Percentiles rank a stretch among this genome's conserved stretches.
Evolutionary conservation across 331 rosid species (phyloP).

Genomic region (Phaseolus coccineus): DNA sequence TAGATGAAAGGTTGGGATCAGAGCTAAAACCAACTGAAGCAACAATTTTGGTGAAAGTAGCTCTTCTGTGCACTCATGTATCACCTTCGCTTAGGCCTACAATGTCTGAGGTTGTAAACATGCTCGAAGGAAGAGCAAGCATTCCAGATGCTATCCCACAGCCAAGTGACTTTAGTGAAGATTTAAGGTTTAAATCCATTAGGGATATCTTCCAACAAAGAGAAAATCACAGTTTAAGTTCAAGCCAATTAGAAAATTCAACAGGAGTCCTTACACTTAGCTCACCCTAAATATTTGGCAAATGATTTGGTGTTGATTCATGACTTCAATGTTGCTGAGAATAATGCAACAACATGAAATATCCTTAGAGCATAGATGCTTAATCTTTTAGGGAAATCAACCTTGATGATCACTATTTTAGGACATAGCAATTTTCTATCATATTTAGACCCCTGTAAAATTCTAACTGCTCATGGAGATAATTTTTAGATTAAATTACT

Average conservation of each 20-base stretch:
- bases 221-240: conserved; percentile 53
- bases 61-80: conserved; percentile 70
- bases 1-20: conserved; percentile 70
- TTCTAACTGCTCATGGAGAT: not conserved
- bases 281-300: conserved; percentile 48
- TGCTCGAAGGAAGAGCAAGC: conserved; percentile 71
- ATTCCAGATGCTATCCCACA: conserved; percentile 67
- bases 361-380: not conserved
- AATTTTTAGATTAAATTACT: no score
- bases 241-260: conserved; percentile 56
- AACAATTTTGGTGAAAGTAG: conserved; percentile 64
- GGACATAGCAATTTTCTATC: conserved; percentile 14
- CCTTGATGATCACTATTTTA: not conserved
- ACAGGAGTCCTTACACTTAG: conserved; percentile 37
- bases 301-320: conserved; percentile 10
- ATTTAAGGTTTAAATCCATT: conserved; percentile 76
- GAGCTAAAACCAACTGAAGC: conserved; percentile 63
- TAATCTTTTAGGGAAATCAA: conserved; percentile 3
- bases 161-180: conserved; percentile 48
- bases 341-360: not conserved
- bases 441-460: not conserved
- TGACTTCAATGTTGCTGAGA: conserved; percentile 23
- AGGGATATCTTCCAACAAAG: conserved; percentile 64
- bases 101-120: conserved; percentile 89
- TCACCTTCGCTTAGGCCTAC: conserved; percentile 74